Conservation (phyloP, 2,329 filamentous ascomycete species). For the Herpotrichia juniperi region DNA sequence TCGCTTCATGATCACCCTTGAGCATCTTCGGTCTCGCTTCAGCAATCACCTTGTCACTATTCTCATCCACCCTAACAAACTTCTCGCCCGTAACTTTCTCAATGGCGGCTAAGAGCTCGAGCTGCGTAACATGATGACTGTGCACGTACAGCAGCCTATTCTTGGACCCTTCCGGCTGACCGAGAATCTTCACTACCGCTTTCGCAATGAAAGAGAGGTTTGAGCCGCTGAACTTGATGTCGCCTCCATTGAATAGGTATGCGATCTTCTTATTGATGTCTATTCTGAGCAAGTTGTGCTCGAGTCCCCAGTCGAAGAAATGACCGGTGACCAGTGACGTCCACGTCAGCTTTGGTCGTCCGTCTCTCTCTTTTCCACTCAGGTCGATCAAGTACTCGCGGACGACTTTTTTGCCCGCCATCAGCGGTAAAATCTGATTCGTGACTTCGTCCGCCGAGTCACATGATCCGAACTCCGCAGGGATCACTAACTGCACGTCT, state of each 20-base stretch:
- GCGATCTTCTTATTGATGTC: constrained; percentile 58
- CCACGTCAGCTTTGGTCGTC: constrained; percentile 58
- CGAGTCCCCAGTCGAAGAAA: constrained; percentile 67
- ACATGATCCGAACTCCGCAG: constrained; percentile 63
- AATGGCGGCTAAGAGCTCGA: constrained; percentile 61
- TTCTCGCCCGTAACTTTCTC: constrained; percentile 60
- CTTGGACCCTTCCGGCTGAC: constrained; percentile 51
- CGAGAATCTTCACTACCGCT: constrained; percentile 60
- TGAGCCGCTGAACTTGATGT: constrained; percentile 59
- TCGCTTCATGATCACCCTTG: constrained; percentile 36
- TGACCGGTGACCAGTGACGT: constrained; percentile 64
- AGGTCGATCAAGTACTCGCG: constrained; percentile 57
- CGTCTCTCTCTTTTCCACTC: constrained; percentile 46
- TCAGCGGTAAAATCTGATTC: constrained; percentile 58
- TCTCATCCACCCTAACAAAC: constrained; percentile 55
- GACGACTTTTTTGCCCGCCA: constrained; percentile 55
- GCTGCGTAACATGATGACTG: constrained; percentile 64
- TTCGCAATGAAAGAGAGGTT: constrained; percentile 60
- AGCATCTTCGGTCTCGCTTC: constrained; percentile 38
- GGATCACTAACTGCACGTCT: constrained; percentile 66
- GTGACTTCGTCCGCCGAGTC: constrained; percentile 49
- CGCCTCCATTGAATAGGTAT: constrained; percentile 63
- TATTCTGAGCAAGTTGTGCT: constrained; percentile 58
- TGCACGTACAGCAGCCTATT: constrained; percentile 66
- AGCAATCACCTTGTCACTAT: constrained; percentile 37